phyloP scores from a whole-genome alignment of 805 yeast species.

The Ogataea pignaliae region DNA sequence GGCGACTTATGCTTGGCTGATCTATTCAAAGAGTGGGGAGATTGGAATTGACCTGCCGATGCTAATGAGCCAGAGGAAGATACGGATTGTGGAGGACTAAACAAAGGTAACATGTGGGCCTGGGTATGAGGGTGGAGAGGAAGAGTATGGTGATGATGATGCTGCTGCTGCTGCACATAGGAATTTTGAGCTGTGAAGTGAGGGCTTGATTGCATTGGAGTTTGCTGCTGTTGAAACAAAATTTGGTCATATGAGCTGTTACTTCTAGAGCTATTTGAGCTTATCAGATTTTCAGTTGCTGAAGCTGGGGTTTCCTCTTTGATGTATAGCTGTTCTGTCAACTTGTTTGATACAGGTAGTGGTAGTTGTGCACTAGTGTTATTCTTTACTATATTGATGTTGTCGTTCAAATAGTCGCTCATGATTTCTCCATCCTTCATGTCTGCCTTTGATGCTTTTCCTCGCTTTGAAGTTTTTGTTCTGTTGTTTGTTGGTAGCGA shows the following conservation, averaged over 20 bases:
- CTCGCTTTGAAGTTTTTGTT: conserved; percentile 31
- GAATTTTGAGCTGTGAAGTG: conserved; percentile 1
- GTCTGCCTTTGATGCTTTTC: conserved; percentile 14
- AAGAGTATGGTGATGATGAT: no score
- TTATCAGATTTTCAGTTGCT: conserved; percentile 8
- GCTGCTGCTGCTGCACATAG: conserved; percentile 3
- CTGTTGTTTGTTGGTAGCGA: conserved; percentile 38
- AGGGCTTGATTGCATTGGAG: background rate
- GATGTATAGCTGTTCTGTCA: background rate
- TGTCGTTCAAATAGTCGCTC: conserved; percentile 38
- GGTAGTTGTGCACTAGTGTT: conserved; percentile 52
- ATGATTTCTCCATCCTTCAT: conserved; percentile 30
- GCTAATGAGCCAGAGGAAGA: conserved; percentile 13
- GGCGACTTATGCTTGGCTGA: conserved; percentile 11
- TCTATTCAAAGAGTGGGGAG: conserved; percentile 11
- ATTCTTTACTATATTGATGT: conserved; percentile 47
- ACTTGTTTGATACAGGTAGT: conserved; percentile 12
- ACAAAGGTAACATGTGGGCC: conserved; percentile 1
- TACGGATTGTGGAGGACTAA: conserved; percentile 17
- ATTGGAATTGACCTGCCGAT: conserved; percentile 12
- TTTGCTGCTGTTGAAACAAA: conserved; percentile 8
- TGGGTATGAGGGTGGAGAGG: background rate
- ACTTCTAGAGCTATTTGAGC: conserved; percentile 10
- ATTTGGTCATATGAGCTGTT: conserved; percentile 10
- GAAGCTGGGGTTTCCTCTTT: conserved; percentile 8